Conservation (phyloP, 257 asterid genomes). For the Rauvolfia tetraphylla region DNA sequence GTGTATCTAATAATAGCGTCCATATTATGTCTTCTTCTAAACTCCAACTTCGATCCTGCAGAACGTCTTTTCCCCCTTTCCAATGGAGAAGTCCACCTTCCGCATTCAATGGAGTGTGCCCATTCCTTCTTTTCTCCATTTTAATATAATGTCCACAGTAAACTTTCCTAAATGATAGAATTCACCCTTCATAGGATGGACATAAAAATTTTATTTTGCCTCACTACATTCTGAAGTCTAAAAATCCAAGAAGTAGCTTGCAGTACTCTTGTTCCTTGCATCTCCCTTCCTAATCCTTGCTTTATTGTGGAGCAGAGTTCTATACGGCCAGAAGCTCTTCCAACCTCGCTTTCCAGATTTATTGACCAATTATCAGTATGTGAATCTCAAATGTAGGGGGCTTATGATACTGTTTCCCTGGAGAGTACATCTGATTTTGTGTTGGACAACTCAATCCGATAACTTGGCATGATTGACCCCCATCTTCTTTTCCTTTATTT, state of each 20-base stretch:
- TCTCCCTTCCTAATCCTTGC: background rate
- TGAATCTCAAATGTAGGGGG: too few species aligned
- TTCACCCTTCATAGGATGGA: too few species aligned
- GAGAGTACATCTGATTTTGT: too few species aligned
- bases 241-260: background rate
- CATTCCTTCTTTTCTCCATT: background rate
- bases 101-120: background rate
- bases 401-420: too few species aligned
- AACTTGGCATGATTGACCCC: too few species aligned
- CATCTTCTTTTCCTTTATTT: background rate
- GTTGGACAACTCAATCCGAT: too few species aligned
- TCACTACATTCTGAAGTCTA: background rate
- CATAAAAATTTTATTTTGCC: background rate
- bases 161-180: background rate
- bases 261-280: background rate
- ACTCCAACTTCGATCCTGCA: background rate
- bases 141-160: background rate
- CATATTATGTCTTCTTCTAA: background rate
- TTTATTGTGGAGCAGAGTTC: background rate
- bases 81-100: background rate
- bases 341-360: too few species aligned
- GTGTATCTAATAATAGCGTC: background rate
- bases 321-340: background rate
- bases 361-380: too few species aligned
- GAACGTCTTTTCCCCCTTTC: background rate